Evolutionary conservation across 2,329 filamentous ascomycete genomes (phyloP).

Genomic region (Trichophyton schoenleinii): DNA sequence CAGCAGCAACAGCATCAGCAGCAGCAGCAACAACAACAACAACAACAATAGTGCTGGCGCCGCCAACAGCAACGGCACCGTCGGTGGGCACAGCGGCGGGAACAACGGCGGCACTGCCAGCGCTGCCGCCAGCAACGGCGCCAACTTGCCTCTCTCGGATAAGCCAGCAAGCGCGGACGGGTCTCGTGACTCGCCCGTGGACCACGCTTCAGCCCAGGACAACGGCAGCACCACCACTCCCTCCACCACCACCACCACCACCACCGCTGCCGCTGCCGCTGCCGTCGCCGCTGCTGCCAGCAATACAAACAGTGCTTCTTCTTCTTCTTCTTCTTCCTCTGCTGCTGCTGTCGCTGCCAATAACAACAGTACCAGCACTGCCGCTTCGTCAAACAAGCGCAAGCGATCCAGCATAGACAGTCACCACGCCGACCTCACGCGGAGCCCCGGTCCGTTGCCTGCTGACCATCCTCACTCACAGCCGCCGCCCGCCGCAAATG

Average conservation of each 20-base stretch:
- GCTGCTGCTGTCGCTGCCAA: neutral
- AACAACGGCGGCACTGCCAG: neutral
- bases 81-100: neutral
- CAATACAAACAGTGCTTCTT: neutral
- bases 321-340: neutral
- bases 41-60: neutral
- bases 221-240: neutral
- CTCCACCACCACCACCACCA: no score
- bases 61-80: neutral
- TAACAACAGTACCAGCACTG: neutral
- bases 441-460: slow-evolving; percentile 27
- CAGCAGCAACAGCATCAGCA: neutral
- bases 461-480: slow-evolving; percentile 21
- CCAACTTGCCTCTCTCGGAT: neutral
- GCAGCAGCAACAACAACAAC: neutral
- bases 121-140: slow-evolving; percentile 1
- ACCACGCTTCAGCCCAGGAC: neutral
- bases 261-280: no score
- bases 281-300: neutral
- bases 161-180: neutral
- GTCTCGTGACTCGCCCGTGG: neutral
- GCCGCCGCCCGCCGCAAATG: slow-evolving; percentile 14
- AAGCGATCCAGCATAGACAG: slow-evolving; percentile 58
- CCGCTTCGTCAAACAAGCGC: slow-evolving; percentile 31
- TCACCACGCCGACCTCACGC: slow-evolving; percentile 24